These are phyloP conservation scores for Trichodelitschia bisporula DNA, from an alignment of 495 filamentous ascomycete genomes.

Conservation along the genomic window DNA sequence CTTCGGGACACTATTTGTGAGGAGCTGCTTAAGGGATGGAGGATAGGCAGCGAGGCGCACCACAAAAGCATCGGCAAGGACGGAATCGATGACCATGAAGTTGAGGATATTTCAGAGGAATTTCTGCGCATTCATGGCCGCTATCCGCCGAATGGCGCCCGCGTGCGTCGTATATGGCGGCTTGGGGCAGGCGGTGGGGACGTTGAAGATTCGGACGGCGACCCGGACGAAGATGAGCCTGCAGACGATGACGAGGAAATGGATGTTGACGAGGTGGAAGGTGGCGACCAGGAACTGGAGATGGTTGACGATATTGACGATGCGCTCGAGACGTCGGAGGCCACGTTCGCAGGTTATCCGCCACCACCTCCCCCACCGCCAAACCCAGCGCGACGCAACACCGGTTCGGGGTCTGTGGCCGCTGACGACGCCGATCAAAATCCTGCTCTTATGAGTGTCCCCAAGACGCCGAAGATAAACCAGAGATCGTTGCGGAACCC, in stretches of 20 bases:
- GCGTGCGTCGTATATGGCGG: neutral
- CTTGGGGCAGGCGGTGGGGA: constrained; percentile 14
- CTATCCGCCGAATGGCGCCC: constrained; percentile 1
- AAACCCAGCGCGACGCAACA: constrained; percentile 9
- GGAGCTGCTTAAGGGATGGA: constrained; percentile 71
- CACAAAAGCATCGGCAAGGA: constrained; percentile 64
- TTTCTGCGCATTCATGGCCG: neutral
- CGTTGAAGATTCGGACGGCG: constrained; percentile 19
- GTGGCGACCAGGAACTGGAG: constrained; percentile 33
- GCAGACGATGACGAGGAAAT: constrained; percentile 19
- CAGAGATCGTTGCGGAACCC: constrained; percentile 9
- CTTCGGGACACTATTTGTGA: constrained; percentile 65
- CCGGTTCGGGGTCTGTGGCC: neutral
- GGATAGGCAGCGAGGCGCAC: constrained; percentile 57
- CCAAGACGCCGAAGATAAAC: constrained; percentile 15
- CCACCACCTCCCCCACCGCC: constrained; percentile 41
- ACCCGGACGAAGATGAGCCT: constrained; percentile 11
- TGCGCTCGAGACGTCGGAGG: constrained; percentile 32
- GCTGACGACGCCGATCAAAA: constrained; percentile 4
- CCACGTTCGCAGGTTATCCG: constrained; percentile 42
- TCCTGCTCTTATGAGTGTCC: constrained; percentile 12
- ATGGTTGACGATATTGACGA: constrained; percentile 20
- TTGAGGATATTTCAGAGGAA: constrained; percentile 8
- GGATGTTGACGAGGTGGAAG: constrained; percentile 14
- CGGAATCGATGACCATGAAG: constrained; percentile 76